phyloP scores from a whole-genome alignment of 495 filamentous ascomycete genomes.

The Podospora bellae-mahoneyi region DNA sequence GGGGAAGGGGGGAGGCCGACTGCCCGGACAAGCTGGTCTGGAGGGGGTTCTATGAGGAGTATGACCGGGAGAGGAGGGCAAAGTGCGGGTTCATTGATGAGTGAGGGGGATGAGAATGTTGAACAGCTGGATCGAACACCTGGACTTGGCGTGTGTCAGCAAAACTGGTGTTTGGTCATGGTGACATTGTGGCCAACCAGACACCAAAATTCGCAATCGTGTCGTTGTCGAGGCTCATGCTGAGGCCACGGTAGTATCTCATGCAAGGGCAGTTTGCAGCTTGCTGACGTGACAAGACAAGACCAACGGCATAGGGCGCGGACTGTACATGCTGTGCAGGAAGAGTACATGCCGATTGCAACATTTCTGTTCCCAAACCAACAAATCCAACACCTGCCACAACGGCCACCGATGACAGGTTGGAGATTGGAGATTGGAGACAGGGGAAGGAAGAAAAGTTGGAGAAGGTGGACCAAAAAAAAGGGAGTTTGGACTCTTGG shows the following conservation, averaged over 20 bases:
- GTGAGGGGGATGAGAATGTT: background rate
- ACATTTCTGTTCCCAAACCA: background rate
- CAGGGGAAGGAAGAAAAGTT: background rate
- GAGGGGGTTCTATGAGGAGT: constrained; percentile 5
- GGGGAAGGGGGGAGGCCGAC: background rate
- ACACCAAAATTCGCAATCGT: background rate
- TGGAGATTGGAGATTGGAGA: background rate
- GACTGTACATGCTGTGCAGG: no score
- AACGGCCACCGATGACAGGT: background rate
- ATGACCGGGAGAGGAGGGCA: background rate
- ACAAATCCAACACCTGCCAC: background rate
- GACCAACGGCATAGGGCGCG: background rate
- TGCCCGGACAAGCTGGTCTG: constrained; percentile 4
- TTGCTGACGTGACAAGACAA: no score
- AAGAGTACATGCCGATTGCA: background rate
- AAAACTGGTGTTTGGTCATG: background rate
- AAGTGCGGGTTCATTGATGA: background rate
- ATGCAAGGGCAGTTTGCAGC: background rate
- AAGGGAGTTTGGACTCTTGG: no score
- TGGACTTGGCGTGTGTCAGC: background rate
- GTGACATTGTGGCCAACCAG: background rate
- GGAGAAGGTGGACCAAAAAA: background rate
- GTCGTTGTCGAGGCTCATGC: background rate
- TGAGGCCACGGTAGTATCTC: background rate
- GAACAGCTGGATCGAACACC: background rate